Conservation (phyloP, 768 basidiomycete genomes). For the Xerocomellus amylosporus region DNA sequence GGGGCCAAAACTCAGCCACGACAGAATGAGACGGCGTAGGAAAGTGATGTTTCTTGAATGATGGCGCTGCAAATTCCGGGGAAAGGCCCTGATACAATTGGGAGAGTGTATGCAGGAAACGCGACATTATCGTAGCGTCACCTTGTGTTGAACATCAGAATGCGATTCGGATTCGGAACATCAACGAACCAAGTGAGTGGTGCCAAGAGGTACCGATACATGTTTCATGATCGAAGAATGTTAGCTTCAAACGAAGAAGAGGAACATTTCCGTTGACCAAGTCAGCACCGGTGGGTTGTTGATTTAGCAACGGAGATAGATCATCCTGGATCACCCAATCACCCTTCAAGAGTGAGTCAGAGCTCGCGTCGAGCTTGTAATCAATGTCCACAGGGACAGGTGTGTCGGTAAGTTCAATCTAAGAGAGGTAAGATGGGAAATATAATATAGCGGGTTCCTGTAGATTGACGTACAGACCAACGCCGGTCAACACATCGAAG, state of each 20-base stretch:
- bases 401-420: constrained; percentile 16
- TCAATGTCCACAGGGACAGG: constrained; percentile 10
- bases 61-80: constrained; percentile 5
- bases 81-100: constrained; percentile 22
- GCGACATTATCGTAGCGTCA: constrained; percentile 21
- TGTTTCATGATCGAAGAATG: constrained; percentile 17
- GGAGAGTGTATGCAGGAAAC: constrained; percentile 28
- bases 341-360: constrained; percentile 1
- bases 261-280: constrained; percentile 3
- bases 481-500: constrained; percentile 1
- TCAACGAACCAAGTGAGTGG: constrained; percentile 26
- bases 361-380: neutral
- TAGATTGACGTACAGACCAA: constrained; percentile 12
- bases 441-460: neutral
- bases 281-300: neutral
- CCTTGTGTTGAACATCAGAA: constrained; percentile 14
- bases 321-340: constrained; percentile 19
- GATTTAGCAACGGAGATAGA: constrained; percentile 6
- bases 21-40: constrained; percentile 6
- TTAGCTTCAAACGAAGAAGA: constrained; percentile 24
- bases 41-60: constrained; percentile 20
- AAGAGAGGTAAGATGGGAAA: neutral
- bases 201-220: constrained; percentile 30
- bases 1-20: constrained; percentile 10
- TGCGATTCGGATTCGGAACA: neutral